Percentiles rank a stretch among this genome's conserved stretches.
These are phyloP conservation scores for Pichia cabralensis DNA, from an alignment of 805 yeast species.

Conservation along the genomic window DNA sequence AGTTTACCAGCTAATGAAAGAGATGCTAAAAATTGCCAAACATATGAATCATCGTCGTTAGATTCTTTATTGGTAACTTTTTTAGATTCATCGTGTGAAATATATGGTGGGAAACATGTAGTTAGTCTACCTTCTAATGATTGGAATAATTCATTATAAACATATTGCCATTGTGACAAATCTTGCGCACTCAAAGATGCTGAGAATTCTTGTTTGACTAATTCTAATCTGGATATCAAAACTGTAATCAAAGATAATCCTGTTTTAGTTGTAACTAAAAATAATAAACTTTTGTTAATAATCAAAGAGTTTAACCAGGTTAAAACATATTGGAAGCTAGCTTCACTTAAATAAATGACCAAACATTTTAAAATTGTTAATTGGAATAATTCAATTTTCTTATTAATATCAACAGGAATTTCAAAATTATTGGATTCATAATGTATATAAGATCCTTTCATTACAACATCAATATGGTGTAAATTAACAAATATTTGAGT, in stretches of 20 bases:
- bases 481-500: slow-evolving; percentile 73
- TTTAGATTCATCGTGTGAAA: slow-evolving; percentile 22
- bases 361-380: slow-evolving; percentile 73
- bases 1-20: slow-evolving; percentile 84
- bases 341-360: slow-evolving; percentile 74
- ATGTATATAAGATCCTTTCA: slow-evolving; percentile 69
- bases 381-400: slow-evolving; percentile 69
- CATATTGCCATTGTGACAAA: slow-evolving; percentile 61
- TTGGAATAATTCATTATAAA: slow-evolving; percentile 76
- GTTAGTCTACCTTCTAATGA: slow-evolving; percentile 69
- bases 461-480: slow-evolving; percentile 67
- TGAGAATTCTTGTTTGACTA: slow-evolving; percentile 72
- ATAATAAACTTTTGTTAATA: slow-evolving; percentile 57
- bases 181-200: slow-evolving; percentile 41
- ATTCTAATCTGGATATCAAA: slow-evolving; percentile 84
- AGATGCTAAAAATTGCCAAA: slow-evolving; percentile 96
- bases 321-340: slow-evolving; percentile 69
- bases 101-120: slow-evolving; percentile 69
- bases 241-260: slow-evolving; percentile 85
- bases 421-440: slow-evolving; percentile 33
- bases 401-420: slow-evolving; percentile 43
- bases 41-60: slow-evolving; percentile 63
- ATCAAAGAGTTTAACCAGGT: slow-evolving; percentile 63
- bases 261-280: slow-evolving; percentile 62
- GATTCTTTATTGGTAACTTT: slow-evolving; percentile 28